A percentile compares a stretch with the other conserved stretches of the same genome.
Evolutionary conservation across 495 filamentous ascomycete genomes (phyloP).

Genomic region (Aspergillus olivimuriae): DNA sequence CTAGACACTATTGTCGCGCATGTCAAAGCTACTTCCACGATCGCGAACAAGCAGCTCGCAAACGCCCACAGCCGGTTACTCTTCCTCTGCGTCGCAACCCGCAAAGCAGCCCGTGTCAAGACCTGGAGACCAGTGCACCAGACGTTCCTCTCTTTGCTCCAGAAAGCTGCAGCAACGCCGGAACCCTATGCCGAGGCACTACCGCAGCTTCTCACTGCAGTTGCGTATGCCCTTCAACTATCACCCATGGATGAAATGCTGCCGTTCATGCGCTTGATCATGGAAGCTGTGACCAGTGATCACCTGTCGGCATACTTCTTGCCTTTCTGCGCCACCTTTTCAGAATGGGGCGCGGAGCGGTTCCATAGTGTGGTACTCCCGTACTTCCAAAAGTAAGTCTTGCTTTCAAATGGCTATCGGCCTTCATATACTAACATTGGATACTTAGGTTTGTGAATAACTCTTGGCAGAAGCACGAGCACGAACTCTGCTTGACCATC

Average conservation of each 20-base stretch:
- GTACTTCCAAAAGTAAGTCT: conserved; percentile 65
- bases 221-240: conserved; percentile 63
- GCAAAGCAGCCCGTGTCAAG: conserved; percentile 67
- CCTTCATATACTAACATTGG: conserved; percentile 4
- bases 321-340: conserved; percentile 73
- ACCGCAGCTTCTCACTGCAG: conserved; percentile 53
- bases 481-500: conserved; percentile 61
- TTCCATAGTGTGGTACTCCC: conserved; percentile 73
- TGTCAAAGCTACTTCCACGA: conserved; percentile 28
- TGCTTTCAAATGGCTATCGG: not conserved
- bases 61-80: conserved; percentile 55
- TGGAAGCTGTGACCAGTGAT: conserved; percentile 56
- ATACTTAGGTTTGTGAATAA: conserved; percentile 57
- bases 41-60: conserved; percentile 33
- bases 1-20: conserved; percentile 51
- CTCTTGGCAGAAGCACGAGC: conserved; percentile 64
- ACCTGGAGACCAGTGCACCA: conserved; percentile 65
- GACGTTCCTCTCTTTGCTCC: conserved; percentile 48
- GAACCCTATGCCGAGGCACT: conserved; percentile 37
- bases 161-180: conserved; percentile 31
- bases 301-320: conserved; percentile 64
- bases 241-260: conserved; percentile 79
- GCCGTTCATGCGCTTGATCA: conserved; percentile 54
- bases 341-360: conserved; percentile 63
- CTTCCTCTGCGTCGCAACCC: conserved; percentile 61